phyloP scores from a whole-genome alignment of 441 rosid genomes.

The Pelargonium australe region DNA sequence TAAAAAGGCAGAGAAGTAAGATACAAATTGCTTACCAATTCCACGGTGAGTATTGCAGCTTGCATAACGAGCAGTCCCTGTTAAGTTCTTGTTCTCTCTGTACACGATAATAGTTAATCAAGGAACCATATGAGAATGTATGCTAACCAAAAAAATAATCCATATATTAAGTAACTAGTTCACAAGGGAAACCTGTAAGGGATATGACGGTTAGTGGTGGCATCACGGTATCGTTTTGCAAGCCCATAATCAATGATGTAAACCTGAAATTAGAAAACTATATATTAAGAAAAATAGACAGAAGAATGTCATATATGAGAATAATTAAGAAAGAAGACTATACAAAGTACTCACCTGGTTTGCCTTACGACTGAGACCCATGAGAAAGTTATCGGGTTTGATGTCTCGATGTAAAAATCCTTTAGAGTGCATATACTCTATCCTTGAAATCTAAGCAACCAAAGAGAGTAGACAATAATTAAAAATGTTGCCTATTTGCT shows the following conservation, averaged over 20 bases:
- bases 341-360: slow-evolving; percentile 52
- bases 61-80: slow-evolving; percentile 63
- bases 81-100: slow-evolving; percentile 61
- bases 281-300: slow-evolving; percentile 7
- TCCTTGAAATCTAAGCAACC: slow-evolving; percentile 28
- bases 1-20: background rate
- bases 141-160: background rate
- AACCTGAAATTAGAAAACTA: slow-evolving; percentile 32
- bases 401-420: slow-evolving; percentile 44
- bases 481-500: background rate
- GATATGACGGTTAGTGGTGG: slow-evolving; percentile 49
- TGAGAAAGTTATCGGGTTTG: slow-evolving; percentile 49
- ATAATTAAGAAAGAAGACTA: background rate
- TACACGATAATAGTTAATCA: slow-evolving; percentile 17
- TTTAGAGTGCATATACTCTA: slow-evolving; percentile 39
- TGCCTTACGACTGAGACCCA: slow-evolving; percentile 92
- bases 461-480: background rate
- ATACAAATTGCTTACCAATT: slow-evolving; percentile 39
- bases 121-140: background rate
- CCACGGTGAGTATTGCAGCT: slow-evolving; percentile 72
- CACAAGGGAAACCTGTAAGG: slow-evolving; percentile 47
- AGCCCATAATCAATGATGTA: slow-evolving; percentile 62
- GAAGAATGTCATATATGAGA: slow-evolving; percentile 29
- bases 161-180: background rate
- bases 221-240: slow-evolving; percentile 54